Base-by-base conservation (phyloP, 2,329 filamentous ascomycete species). In the Penicillium sp. region DNA sequence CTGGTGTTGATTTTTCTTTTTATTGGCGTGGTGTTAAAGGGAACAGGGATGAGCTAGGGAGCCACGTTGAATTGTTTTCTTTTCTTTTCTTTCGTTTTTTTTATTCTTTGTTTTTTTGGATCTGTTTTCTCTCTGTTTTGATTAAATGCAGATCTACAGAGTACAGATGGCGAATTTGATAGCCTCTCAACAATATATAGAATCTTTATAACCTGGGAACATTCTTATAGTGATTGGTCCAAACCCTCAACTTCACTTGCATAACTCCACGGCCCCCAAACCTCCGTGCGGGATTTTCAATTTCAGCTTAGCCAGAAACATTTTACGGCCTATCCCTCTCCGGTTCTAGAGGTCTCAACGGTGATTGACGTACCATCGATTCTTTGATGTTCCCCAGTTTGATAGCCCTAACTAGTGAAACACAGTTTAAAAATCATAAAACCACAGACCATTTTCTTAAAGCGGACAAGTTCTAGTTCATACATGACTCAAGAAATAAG, bases 181-280 rank as follows among this genome's bases (percentile, higher is more conserved):
- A n/a, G 25, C 19, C n/a, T 37, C 29, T 7, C 31, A 38, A 47
- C 31, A 12, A 31, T 31, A 31, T 31, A 47, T 48, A 48, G 51
- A 48, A 35, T 41, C 19, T 37, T 37, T 50, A 50, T 41, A 43
- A 27, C 23, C 23, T 27, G 27, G 23, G 23, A 51, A 19, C 4
- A 23, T 33, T 40, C 45, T 1, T 12, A 19, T 17, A 25, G 13
- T 21, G 52, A 55, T 55, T 55, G 52, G 45, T 41, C 29, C n/a
- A 49, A 38, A 19, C 0, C 21, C 37, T 40, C 17, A 46, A 42
- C 43, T 13, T 29, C 3, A 31, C 43, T 37, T 19, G 52, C 52
- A 33, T 54, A 48, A 50, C 52, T 55, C 45, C 52, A 55, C 17
- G 55, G 55, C 55, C 55, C 55, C 55, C 55, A 57, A 57, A 46